Evolutionary conservation across 192 early-diverging fungal species (phyloP).

Genomic region (Geranomyces variabilis): DNA sequence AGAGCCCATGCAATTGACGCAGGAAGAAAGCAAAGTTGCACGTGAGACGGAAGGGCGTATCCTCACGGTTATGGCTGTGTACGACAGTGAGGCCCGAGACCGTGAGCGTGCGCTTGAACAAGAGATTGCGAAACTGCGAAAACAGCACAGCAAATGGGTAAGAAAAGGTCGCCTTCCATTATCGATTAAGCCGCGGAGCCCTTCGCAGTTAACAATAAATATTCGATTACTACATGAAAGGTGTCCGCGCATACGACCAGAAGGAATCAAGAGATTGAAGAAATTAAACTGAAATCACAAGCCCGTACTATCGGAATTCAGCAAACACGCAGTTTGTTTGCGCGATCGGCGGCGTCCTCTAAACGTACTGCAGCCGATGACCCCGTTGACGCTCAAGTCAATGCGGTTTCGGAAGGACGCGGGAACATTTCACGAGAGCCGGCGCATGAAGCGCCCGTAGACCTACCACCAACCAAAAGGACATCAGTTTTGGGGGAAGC

Average conservation of each 20-base stretch:
- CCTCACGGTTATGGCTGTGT: constrained; percentile 13
- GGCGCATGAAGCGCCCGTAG: background rate
- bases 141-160: constrained; percentile 17
- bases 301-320: background rate
- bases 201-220: background rate
- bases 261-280: constrained; percentile 13
- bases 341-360: background rate
- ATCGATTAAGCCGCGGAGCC: no score
- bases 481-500: no score
- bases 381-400: background rate
- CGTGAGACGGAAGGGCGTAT: constrained; percentile 5
- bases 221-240: background rate
- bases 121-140: constrained; percentile 13
- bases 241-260: background rate
- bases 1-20: constrained; percentile 12
- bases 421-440: no score
- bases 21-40: constrained; percentile 13
- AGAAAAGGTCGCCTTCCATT: no score
- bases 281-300: background rate
- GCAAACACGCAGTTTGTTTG: background rate
- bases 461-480: no score
- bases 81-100: constrained; percentile 15
- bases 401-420: no score
- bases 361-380: background rate
- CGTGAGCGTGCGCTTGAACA: constrained; percentile 7